Conservation (phyloP, 2,329 filamentous ascomycete genomes). For the Epichloe sibirici region DNA sequence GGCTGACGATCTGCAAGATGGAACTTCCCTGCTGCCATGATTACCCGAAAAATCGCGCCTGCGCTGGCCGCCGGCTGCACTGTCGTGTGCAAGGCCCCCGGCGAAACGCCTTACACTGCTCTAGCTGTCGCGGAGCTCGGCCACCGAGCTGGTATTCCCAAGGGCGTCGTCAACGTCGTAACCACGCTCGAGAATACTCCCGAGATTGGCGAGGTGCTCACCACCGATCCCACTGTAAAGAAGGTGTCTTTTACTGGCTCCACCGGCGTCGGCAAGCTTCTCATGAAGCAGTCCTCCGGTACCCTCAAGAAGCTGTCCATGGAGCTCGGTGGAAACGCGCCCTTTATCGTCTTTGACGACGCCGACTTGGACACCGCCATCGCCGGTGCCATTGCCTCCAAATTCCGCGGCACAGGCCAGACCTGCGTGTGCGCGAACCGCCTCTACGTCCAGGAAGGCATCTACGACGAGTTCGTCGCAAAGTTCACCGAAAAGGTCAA, state of each 20-base stretch:
- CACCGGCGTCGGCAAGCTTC: conserved; percentile 52
- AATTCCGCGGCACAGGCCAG: conserved; percentile 91
- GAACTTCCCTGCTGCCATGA: conserved; percentile 78
- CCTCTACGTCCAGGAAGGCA: conserved; percentile 64
- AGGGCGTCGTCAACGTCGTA: conserved; percentile 82
- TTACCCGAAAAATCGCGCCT: conserved; percentile 57
- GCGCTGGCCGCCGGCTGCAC: conserved; percentile 91
- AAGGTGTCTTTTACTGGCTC: conserved; percentile 94
- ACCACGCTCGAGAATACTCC: conserved; percentile 70
- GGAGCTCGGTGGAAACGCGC: conserved; percentile 88
- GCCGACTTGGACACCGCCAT: conserved; percentile 81
- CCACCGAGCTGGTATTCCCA: conserved; percentile 75
- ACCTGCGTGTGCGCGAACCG: conserved; percentile 89
- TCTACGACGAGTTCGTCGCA: conserved; percentile 63
- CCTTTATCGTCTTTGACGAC: conserved; percentile 95
- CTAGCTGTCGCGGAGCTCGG: conserved; percentile 80
- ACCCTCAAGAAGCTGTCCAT: conserved; percentile 78
- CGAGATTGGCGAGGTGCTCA: conserved; percentile 65
- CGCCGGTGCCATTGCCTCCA: conserved; percentile 68
- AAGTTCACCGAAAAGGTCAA: conserved; percentile 62
- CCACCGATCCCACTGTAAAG: conserved; percentile 57
- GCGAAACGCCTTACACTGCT: conserved; percentile 84
- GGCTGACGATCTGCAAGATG: conserved; percentile 33
- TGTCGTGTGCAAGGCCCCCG: conserved; percentile 80
- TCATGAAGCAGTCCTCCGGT: conserved; percentile 80